Percentiles rank a stretch among this genome's conserved stretches.
phyloP scores from a whole-genome alignment of 179 eudicot species.

The Beta macrorhiza region DNA sequence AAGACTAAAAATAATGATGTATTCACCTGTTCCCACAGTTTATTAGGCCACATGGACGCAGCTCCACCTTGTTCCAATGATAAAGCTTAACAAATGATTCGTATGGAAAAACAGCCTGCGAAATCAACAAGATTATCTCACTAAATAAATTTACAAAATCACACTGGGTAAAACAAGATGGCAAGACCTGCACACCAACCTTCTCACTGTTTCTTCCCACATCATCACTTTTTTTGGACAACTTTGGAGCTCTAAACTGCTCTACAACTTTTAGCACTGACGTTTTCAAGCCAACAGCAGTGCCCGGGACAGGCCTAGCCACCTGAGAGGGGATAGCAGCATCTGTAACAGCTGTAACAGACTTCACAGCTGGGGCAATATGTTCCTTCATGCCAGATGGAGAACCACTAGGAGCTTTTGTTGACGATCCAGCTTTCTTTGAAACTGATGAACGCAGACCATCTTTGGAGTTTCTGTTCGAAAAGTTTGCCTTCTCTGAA shows the following conservation, averaged over 20 bases:
- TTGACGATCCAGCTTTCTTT: constrained; percentile 28
- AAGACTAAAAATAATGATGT: constrained; percentile 16
- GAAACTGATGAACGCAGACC: constrained; percentile 23
- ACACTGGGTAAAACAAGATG: constrained; percentile 1
- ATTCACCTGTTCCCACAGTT: constrained; percentile 89
- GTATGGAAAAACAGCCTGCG: constrained; percentile 70
- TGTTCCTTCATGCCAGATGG: constrained; percentile 32
- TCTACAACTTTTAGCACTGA: constrained; percentile 59
- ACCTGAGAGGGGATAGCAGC: constrained; percentile 28
- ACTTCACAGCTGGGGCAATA: constrained; percentile 26
- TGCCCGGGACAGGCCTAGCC: constrained; percentile 27
- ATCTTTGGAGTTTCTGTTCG: constrained; percentile 14
- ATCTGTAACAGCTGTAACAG: constrained; percentile 29
- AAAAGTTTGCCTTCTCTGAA: constrained; percentile 24
- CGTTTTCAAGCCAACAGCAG: constrained; percentile 44
- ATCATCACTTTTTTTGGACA: constrained; percentile 39
- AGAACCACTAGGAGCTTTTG: constrained; percentile 32
- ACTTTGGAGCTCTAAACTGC: constrained; percentile 46
- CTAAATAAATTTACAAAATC: constrained; percentile 10
- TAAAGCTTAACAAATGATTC: constrained; percentile 84
- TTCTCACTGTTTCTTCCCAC: constrained; percentile 40
- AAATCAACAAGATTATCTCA: constrained; percentile 13
- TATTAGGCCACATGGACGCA: constrained; percentile 68
- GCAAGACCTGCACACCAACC: constrained; percentile 40
- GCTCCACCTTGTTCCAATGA: constrained; percentile 74